phyloP scores from a whole-genome alignment of 176 grass and related monocot species.

The Paspalum notatum region DNA sequence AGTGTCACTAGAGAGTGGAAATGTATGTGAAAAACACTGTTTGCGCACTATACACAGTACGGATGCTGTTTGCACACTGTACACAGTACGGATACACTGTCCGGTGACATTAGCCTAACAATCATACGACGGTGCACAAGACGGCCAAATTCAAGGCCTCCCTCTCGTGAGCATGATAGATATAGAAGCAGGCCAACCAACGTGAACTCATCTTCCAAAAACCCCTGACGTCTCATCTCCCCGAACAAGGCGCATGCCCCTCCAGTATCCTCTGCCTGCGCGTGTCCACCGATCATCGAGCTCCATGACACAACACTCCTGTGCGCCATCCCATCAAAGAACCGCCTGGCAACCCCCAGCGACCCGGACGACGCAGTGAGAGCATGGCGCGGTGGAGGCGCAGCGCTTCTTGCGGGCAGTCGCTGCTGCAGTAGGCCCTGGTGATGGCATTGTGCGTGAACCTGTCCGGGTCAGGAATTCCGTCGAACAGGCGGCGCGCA shows the following conservation, averaged over 20 bases:
- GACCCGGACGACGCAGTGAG: neutral
- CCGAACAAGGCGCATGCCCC: constrained; percentile 15
- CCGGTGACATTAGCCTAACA: too few species aligned
- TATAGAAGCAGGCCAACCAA: constrained; percentile 39
- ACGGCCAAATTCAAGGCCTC: constrained; percentile 42
- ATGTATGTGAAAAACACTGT: too few species aligned
- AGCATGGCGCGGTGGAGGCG: constrained; percentile 30
- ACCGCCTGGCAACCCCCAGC: neutral
- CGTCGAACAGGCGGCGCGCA: constrained; percentile 42
- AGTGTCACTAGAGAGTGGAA: too few species aligned
- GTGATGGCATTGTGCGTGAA: constrained; percentile 36
- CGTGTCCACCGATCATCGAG: constrained; percentile 45
- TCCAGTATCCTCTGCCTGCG: neutral
- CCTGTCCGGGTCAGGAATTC: constrained; percentile 35
- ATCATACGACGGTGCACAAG: constrained; percentile 40
- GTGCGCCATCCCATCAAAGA: constrained; percentile 49
- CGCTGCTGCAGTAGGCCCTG: constrained; percentile 33
- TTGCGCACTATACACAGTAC: too few species aligned
- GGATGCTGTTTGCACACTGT: too few species aligned
- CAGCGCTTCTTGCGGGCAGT: constrained; percentile 21
- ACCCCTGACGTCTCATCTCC: constrained; percentile 30
- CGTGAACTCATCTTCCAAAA: constrained; percentile 36
- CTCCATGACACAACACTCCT: constrained; percentile 52
- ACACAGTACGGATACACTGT: too few species aligned
- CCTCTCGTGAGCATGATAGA: constrained; percentile 27